Base-by-base conservation (phyloP, 2,329 filamentous ascomycete genomes). In the Aspergillus intermedius region DNA sequence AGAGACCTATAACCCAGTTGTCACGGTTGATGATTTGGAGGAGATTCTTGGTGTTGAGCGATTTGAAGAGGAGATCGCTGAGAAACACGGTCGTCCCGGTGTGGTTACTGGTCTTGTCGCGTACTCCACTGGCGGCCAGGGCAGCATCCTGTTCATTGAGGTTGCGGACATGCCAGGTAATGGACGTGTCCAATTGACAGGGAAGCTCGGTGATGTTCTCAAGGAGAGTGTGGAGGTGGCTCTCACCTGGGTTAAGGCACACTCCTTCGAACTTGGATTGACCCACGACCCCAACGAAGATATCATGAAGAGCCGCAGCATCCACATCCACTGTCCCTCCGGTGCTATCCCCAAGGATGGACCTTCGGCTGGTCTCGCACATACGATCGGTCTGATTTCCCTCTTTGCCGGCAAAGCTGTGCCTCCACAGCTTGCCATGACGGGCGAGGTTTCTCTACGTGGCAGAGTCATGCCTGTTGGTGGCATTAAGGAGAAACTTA, bases 401-500 rank as follows among this genome's bases (percentile, higher is more conserved):
- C 77, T 98, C 15, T 95, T 98, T 68, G 86, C 83, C 8, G 87
- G 85, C 51, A 90, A 90, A 62, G 76, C 87, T 22, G 91, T 98
- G 3, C 88, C 91, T 37, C 88, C 91, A 0, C 90, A 87, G 3
- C 84, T 98, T 69, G 93, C 93, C 40, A 98, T 98, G 93, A 98
- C 93, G 0, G 83, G 83, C 7, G 83, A 86, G 62, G 73, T 86
- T 53, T 89, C 87, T 49, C 81, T 98, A 22, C 82, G 93, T 39
- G 93, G 93, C 19, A 83, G 90, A 55, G 87, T 98, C 49, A 88
- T 93, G 71, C 89, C 91, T 22, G 93, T 98, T 32, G 93, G 93
- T 46, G 93, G 93, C 15, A 97, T 98, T 74, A 96, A 97, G 73
- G 91, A 98, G 80, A 98, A 98, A 71, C 78, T 97, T 46, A 97